Evolutionary conservation across 2,329 filamentous ascomycete genomes (phyloP), one percentile per base, ranked within the genome.

Genomic region (Colletotrichum camelliae): DNA sequence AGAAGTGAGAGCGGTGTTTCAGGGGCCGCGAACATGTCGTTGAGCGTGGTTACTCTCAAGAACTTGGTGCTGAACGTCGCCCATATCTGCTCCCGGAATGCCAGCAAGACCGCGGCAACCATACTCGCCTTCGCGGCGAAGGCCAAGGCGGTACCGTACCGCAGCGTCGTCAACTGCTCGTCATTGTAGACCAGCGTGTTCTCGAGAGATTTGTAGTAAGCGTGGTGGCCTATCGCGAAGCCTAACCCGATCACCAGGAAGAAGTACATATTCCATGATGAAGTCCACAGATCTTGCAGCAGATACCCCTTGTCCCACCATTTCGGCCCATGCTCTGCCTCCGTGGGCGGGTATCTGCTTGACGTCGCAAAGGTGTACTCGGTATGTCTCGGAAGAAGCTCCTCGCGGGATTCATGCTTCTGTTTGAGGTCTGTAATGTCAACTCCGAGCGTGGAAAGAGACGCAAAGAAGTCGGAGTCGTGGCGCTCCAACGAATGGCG

Each of bases 81-180:
- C 76, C 73, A 77, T 10, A 76, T 48, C 31, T 74, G 76, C 48
- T 77, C 70, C 4, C 73, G 66, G 21, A 76, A 77, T 5, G 76
- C 81, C 21, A 66, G 18, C 8, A 84, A 76, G 4, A 83, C 80
- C 7, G 82, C 80, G 8, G 83, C 79, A 55, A 81, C 81, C n/a
- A 85, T 79, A 3, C 80, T 80, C 7, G 84, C 82, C 77, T 85
- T 85, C 5, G 81, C 79, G 8, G 81, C 81, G 52, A 84, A 85
- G 4, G 84, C 81, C 37, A 85, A 75, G 1, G 82, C 79, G 1
- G 83, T 81, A 1, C 84, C 84, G 68, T 83, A 82, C 9, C 84
- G 80, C 67, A 83, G 78, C 80, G 83, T 84, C 9, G 77, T 70
- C 16, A 85, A 65, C 67, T 85, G 84, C 33, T 82, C 78, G 70